Conservation (phyloP, 805 yeast species). For the Hanseniaspora vineae region DNA sequence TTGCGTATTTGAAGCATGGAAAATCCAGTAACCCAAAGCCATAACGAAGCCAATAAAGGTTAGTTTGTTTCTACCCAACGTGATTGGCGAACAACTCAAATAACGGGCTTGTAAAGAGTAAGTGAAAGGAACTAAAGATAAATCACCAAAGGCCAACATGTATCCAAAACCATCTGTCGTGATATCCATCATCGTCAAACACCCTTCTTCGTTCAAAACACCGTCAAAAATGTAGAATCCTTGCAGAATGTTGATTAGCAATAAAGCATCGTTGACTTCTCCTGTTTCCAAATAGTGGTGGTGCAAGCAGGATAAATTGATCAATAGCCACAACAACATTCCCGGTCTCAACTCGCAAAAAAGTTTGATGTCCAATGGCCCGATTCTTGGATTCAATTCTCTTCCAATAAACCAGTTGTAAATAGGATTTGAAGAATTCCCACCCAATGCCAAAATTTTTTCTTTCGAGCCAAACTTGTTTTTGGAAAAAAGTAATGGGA, state of each 20-base stretch:
- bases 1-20: constrained; percentile 74
- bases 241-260: constrained; percentile 58
- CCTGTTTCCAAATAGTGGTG: constrained; percentile 59
- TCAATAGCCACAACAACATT: constrained; percentile 68
- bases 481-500: constrained; percentile 40
- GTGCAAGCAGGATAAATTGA: constrained; percentile 70
- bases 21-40: constrained; percentile 61
- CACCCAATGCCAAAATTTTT: constrained; percentile 70
- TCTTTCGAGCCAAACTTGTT: constrained; percentile 41
- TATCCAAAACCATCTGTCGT: constrained; percentile 96
- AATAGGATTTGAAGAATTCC: constrained; percentile 61
- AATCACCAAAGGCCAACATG: constrained; percentile 91
- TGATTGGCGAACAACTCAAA: constrained; percentile 48
- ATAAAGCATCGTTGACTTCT: constrained; percentile 53
- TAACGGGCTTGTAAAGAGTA: constrained; percentile 81
- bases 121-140: constrained; percentile 85
- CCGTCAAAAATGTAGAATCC: constrained; percentile 83
- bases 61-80: constrained; percentile 32
- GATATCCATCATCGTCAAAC: constrained; percentile 87
- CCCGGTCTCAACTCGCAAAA: constrained; percentile 96
- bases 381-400: constrained; percentile 84
- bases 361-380: constrained; percentile 74
- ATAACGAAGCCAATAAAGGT: constrained; percentile 35
- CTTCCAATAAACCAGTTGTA: constrained; percentile 98
- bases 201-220: constrained; percentile 80